Evolutionary conservation across 2,329 filamentous ascomycete genomes (phyloP), one percentile per base, ranked within the genome.

Genomic region (Plenodomus lindquistii): DNA sequence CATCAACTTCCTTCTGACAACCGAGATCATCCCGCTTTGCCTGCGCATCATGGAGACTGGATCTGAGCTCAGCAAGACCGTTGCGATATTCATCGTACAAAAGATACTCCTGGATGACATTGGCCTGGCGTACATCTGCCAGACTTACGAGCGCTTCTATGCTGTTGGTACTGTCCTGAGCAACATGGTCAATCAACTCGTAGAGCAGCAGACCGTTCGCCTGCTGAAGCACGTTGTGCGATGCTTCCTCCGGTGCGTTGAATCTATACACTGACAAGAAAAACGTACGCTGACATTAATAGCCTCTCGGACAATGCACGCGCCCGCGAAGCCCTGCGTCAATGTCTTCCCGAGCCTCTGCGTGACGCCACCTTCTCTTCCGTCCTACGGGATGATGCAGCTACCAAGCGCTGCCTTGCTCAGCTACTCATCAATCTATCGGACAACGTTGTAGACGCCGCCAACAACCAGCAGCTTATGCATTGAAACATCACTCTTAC

Each of bases 1-100:
- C 51, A 99, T 99, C 79, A 97, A 97, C 79, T 99, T 99, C 72
- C 86, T 99, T 44, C 81, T 99, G 40, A 97, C 94, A 1, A 99
- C 94, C 22, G 94, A 99, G 76, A 99, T 99, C 61, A 99, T 99
- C 49, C 94, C 94, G 9, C 84, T 99, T 11, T 99, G 94, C 73
- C 85, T 99, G 37, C 87, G 94, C 52, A 99, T 99, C 68, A 99
- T 99, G 94, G 94, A 99, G 78, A 99, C 94, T 0, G 94, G 94
- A 41, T 97, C 92, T 0, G 94, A 99, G 75, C 82, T 99, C 52
- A 97, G 91, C 80, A 99, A 99, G 80, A 99, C 94, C 0, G 94
- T 99, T 13, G 94, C 94, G 49, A 99, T 99, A 65, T 99, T 99
- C 78, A 99, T 99, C 65, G 94, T 99, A 16, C 94, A 99, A 75